Evolutionary conservation across 2,329 filamentous ascomycete genomes (phyloP), one percentile per base, ranked within the genome.

Genomic region (Didymella pinodella): DNA sequence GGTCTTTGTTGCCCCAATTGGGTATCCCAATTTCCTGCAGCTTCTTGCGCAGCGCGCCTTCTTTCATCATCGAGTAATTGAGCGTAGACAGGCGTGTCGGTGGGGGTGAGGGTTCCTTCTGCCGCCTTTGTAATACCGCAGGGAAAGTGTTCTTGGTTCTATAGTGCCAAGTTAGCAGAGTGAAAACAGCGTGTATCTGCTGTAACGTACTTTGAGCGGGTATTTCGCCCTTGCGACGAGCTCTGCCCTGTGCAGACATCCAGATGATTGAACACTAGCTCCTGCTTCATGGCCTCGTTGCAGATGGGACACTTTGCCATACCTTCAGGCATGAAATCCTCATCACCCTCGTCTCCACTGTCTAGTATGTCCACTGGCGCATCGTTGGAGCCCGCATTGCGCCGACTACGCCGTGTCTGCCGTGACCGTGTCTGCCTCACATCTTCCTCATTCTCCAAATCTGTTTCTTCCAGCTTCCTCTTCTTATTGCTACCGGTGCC

Each of bases 41-140:
- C 77, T 97, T 98, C 72, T 91, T 95, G 48, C 88, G 86, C 51
- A 99, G 81, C 2, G 86, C 85, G 0, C 78, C 80, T 22, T 98
- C 94, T 73, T 90, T 96, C n/a, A 97, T 79, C 74, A 97, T 85
- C 22, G 89, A 90, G 76, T 97, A 98, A 70, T 92, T 95, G 18
- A 97, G 82, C 10, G 91, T 87, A 0, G 95, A 90, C 10, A 97
- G 53, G 29, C 76, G 74, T 7, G 61, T 66, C 7, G 70, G 68
- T 14, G 74, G 65, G 10, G 73, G 72, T 81, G 81, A 80, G 32
- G 77, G 67, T 57, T 81, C 68, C 59, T 74, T 73, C 48, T 67
- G 72, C 43, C 64, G 66, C 47, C 43, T 58, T 57, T 69, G 69
- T 16, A 72, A 62, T 3, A 65, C 58, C 16, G 60, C 65, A 18